Conservation (phyloP, 2,329 filamentous ascomycete genomes). For the Cytospora schulzeri region DNA sequence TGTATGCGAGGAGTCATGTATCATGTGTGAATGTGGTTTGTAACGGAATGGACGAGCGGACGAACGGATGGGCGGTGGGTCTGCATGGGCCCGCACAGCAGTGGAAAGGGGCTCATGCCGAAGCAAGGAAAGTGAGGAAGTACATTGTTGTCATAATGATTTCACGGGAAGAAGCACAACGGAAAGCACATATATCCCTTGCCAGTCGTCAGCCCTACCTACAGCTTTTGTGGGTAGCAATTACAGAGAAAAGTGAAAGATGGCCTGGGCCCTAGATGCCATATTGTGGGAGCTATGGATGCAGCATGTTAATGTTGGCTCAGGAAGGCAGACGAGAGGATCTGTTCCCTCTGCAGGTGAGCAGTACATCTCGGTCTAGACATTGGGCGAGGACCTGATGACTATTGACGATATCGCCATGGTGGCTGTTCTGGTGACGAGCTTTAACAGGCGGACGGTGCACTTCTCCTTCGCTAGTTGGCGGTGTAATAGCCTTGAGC, state of each 20-base stretch:
- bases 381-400: not conserved
- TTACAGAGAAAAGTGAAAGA: constrained; percentile 1
- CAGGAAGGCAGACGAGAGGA: not conserved
- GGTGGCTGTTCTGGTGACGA: no score
- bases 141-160: constrained; percentile 27
- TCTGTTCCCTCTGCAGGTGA: not conserved
- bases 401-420: not conserved
- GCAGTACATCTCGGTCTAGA: not conserved
- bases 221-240: not conserved
- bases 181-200: constrained; percentile 29
- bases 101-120: constrained; percentile 1
- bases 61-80: not conserved
- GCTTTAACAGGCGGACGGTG: no score
- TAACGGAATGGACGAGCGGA: not conserved
- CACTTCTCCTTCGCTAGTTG: no score
- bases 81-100: constrained; percentile 4
- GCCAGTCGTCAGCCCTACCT: constrained; percentile 16
- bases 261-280: not conserved
- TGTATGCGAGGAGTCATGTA: constrained; percentile 25
- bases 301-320: not conserved
- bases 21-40: constrained; percentile 9
- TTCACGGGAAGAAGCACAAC: constrained; percentile 24
- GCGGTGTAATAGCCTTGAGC: no score
- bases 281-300: not conserved
- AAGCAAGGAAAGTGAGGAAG: constrained; percentile 10